Evolutionary conservation across 139 green algal genomes (phyloP), one percentile per base, ranked within the genome.

Genomic region (Gonium pectorale): DNA sequence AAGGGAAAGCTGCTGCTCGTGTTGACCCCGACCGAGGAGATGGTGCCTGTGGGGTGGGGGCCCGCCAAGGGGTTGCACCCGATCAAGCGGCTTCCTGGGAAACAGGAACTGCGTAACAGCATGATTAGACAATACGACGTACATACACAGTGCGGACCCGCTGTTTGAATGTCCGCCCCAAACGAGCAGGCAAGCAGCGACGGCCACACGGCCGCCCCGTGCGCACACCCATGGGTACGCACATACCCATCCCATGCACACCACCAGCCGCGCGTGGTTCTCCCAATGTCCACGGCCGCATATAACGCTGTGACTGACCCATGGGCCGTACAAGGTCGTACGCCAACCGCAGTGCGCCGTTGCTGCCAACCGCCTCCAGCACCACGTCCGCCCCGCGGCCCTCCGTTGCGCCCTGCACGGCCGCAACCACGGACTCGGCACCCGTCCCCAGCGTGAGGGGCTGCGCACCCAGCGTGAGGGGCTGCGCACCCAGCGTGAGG

Each of bases 311-410:
- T 4, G 3, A 64, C 70, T 80, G 29, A 80, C 71, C 92, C 40
- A 85, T 90, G 0, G 91, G 91, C n/a, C 90, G 87, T 44, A 94
- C 67, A 46, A 94, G 49, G n/a, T 95, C 86, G 60, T 91, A 94
- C 19, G 86, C 92, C 33, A 93, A 63, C 21, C 77, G 51, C 31
- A 94, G 80, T 0, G 91, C 89, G 1, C 70, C 38, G 24, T 86
- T 81, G 17, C 59, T 31, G 27, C 90, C 91, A 33, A 94, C 86
- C 33, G 56, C 73, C 86, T 96, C 93, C n/a, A 96, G 85, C 27
- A 87, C 91, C 0, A 80, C 81, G 38, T 96, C 93, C 11, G 85
- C 93, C 22, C 93, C 93, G 21, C 85, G 75, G 21, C 89, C 92
- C 7, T 84, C 91, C 6, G 88, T 94, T 6, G 74, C 75, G 22